Base-by-base conservation (phyloP, 192 early-diverging fungal genomes). In the Coemansia sp. region DNA sequence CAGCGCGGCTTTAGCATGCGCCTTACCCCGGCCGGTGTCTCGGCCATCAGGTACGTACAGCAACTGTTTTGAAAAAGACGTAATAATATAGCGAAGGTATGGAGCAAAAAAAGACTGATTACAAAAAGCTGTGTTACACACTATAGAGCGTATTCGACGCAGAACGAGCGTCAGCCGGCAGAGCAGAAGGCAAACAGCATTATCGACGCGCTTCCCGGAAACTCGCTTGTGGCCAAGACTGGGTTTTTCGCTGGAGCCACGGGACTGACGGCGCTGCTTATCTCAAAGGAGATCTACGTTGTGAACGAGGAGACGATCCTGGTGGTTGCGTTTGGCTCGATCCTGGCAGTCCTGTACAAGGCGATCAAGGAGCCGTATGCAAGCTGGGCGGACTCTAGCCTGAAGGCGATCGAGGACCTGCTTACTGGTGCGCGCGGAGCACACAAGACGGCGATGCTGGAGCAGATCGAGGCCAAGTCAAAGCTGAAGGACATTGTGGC, bases 281-380 rank as follows among this genome's bases (percentile, higher is more conserved):
- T 98, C 67, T 92, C 93, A 55, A 96, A 98, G 89, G 96, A 98
- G 82, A 91, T 98, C 76, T 98, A 96, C 81, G 85, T 96, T 51
- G 71, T 96, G 59, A 96, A 96, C 77, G 92, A 90, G 72, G 94
- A 98, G 73, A 85, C 93, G 42, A 81, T 96, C 46, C 87, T 95
- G 52, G 69, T 94, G 50, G 65, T 89, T 34, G 83, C 89, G 37
- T 89, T 93, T 67, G 86, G 86, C 58, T 89, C 87, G 71, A 86
- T 95, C 34, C 83, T 90, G 37, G 81, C 84, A 40, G 75, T 92
- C 46, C 83, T 93, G 66, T 91, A 89, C 83, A 83, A 83, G 67
- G 81, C 76, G 41, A 82, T 87, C 52, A 91, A 89, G 74, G 88
- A 96, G 78, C 90, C 90, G 47, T 90, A 88, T 69, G 84, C 77